Evolutionary conservation across 2,329 filamentous ascomycete genomes (phyloP).

Genomic region (Drechslerella dactyloides): DNA sequence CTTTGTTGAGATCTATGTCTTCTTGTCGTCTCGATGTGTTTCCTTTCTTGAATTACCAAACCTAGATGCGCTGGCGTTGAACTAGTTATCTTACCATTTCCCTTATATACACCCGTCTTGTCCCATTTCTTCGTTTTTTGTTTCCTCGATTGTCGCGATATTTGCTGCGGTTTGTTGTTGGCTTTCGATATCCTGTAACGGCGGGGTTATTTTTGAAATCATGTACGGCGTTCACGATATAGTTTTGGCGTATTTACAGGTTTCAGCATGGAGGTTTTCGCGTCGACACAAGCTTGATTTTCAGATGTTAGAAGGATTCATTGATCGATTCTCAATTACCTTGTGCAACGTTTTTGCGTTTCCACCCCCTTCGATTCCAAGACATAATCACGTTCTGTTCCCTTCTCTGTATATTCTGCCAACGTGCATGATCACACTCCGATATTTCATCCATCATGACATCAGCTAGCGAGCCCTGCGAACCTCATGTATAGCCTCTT

Average conservation of each 20-base stretch:
- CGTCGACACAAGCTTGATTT: conserved; percentile 8
- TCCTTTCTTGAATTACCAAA: not conserved
- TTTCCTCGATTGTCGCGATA: not conserved
- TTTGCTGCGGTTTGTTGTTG: not conserved
- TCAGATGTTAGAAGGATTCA: conserved; percentile 32
- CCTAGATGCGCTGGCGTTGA: conserved; percentile 51
- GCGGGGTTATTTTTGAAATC: not conserved
- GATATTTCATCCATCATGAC: not conserved
- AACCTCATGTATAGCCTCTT: not conserved
- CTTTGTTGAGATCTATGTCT: conserved; percentile 6
- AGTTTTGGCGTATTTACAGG: conserved; percentile 24
- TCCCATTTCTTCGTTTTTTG: not conserved
- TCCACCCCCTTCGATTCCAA: conserved; percentile 12
- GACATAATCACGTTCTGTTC: not conserved
- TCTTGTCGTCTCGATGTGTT: conserved; percentile 15
- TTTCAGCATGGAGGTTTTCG: conserved; percentile 20
- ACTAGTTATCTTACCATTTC: conserved; percentile 28
- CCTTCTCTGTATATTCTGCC: not conserved
- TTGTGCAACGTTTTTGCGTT: not conserved
- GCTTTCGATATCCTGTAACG: not conserved
- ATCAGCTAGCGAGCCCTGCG: not conserved
- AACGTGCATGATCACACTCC: not conserved
- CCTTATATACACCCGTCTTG: not conserved
- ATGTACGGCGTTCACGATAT: conserved; percentile 41
- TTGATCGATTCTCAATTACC: not conserved